Evolutionary conservation across 1,284 basidiomycete genomes (phyloP), one percentile per base, ranked within the genome.

Genomic region (Ustilago bromivora): DNA sequence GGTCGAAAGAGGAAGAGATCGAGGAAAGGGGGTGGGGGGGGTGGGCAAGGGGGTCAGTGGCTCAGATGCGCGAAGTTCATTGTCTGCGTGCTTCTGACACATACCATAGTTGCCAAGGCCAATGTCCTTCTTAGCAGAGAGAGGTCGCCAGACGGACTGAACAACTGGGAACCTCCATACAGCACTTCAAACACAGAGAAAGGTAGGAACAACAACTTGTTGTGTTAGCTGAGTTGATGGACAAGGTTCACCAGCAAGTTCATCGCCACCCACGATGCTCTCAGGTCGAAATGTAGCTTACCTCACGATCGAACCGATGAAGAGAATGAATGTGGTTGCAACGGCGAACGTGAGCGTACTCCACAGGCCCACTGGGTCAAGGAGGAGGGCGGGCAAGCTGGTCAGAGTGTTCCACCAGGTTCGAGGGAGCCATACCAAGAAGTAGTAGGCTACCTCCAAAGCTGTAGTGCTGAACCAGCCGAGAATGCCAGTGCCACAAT

Each of bases 71-170:
- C 36, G 17, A 36, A 17, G n/a, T 13, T 6, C 8, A 4, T 31
- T 19, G 52, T n/a, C n/a, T 12, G 34, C 52, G 19, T 19, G 62
- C 34, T 32, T 23, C 28, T 11, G 17, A 23, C 1, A 61, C 63
- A 19, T 56, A 76, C 73, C 73, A 8, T 66, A 12, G 46, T 74
- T 78, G 47, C 58, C 71, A 10, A 78, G 76, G 19, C 76, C 66
- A 17, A 74, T 51, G 38, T 58, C 61, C 28, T 56, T 62, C 6
- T 32, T 38, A 12, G 38, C 41, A 31, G 71, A 71, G 13, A 49
- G 36, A 1, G 61, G 61, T 23, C 57, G 61, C 71, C 68, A 78
- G 31, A 49, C 19, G 32, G 2, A 2, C 43, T 78, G 76, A 2
- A 78, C 71, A 10, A 53, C 41, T 9, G 67, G 58, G 9, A 78